Base-by-base conservation (phyloP, 345 rosid genomes). In the Gossypium stocksii region DNA sequence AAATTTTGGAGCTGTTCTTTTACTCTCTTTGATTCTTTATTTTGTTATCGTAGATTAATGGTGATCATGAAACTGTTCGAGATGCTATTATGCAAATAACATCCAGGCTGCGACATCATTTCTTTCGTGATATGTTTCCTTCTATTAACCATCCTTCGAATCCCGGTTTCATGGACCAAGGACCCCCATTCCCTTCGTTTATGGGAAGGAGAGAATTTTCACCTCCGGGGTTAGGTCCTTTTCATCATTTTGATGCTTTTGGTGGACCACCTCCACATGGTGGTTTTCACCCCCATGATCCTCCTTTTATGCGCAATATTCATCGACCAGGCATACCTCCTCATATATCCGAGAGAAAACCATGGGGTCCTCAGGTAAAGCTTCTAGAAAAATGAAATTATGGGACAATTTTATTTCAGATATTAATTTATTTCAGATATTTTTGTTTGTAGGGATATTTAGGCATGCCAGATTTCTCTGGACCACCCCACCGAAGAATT, bases 51-150 rank as follows among this genome's bases (percentile, higher is more conserved):
- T 83, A 91, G 97, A 80, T 91, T 51, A 85, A 79, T 8, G 97
- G 97, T 71, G 93, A 86, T 52, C 75, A 72, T 83, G 91, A 91
- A 63, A 82, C 81, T 66, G 91, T 91, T 81, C 88, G 80, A 70
- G 97, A 91, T 45, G 97, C 93, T 72, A 84, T 91, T 34, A 34
- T 89, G 73, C 92, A 86, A 82, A 86, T 91, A 85, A 89, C 93
- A 71, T 72, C 85, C 20, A 83, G 93, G 81, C 78, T 89, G 82
- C 87, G 77, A 58, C 81, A 88, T 81, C 89, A 87, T 77, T 86
- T 84, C 72, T 89, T 91, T 72, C 90, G 87, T 25, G 87, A 85
- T 73, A 72, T 73, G 77, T 85, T 82, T 74, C 85, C 87, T 79
- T 80, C 87, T 64, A 72, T 67, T 13, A 83, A 84, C 75, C 92